Evolutionary conservation across 495 filamentous ascomycete genomes (phyloP).

Genomic region (Aspergillus baeticus): DNA sequence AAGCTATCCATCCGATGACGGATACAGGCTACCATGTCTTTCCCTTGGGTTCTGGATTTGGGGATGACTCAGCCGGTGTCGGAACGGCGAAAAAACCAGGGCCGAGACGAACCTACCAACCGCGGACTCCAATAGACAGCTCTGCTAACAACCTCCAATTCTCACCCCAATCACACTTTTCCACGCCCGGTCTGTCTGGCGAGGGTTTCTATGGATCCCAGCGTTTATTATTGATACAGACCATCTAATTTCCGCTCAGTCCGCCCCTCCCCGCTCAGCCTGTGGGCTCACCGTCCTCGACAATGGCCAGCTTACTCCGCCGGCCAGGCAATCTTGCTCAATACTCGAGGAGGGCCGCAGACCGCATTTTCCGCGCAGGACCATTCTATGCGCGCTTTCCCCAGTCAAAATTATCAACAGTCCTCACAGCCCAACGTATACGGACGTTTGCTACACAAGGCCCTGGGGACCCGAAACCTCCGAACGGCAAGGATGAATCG

Average conservation of each 20-base stretch:
- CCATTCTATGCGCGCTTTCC: conserved; percentile 35
- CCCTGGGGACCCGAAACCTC: conserved; percentile 47
- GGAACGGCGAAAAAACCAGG: conserved; percentile 28
- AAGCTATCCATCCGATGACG: background rate
- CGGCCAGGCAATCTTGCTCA: conserved; percentile 64
- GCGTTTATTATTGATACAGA: conserved; percentile 20
- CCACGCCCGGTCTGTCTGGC: background rate
- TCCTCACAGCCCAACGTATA: conserved; percentile 45
- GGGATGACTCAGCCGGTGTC: conserved; percentile 28
- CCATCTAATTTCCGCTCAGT: conserved; percentile 23
- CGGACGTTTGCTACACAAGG: conserved; percentile 56
- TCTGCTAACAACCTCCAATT: conserved; percentile 21
- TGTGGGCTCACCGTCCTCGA: conserved; percentile 43
- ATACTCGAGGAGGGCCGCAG: conserved; percentile 54
- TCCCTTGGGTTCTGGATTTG: conserved; percentile 22
- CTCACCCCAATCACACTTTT: background rate
- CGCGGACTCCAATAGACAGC: conserved; percentile 20
- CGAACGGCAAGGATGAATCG: conserved; percentile 36
- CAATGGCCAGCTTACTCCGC: conserved; percentile 65
- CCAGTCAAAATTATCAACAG: conserved; percentile 40
- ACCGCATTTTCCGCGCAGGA: conserved; percentile 41
- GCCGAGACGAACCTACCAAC: conserved; percentile 13
- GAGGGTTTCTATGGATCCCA: conserved; percentile 30
- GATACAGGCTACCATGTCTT: conserved; percentile 13
- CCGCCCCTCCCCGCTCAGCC: conserved; percentile 26